Conservation (phyloP, 768 basidiomycete species). For the Coprinopsis cinerea region DNA sequence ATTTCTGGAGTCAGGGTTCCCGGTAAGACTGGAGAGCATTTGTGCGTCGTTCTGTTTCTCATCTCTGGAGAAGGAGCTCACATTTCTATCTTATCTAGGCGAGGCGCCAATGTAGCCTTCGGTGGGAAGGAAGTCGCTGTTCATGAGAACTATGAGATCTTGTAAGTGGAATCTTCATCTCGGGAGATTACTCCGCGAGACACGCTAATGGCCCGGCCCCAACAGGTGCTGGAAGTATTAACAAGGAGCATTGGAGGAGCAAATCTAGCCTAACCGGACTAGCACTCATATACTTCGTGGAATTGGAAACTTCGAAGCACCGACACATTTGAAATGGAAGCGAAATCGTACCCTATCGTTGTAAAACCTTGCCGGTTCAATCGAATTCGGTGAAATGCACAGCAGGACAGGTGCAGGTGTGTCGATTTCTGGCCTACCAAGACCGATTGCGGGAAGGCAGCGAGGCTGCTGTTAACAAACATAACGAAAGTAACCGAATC, state of each 20-base stretch:
- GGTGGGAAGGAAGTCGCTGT: slow-evolving; percentile 38
- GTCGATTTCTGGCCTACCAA: no score
- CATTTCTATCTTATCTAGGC: slow-evolving; percentile 21
- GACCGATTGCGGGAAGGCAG: no score
- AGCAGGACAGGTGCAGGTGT: no score
- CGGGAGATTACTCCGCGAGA: neutral
- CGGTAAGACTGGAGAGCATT: slow-evolving; percentile 67
- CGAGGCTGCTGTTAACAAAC: no score
- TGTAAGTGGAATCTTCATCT: slow-evolving; percentile 30
- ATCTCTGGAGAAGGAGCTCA: neutral
- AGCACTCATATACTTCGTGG: neutral
- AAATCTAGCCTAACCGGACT: neutral
- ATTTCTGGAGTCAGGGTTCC: slow-evolving; percentile 56
- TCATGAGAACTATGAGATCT: slow-evolving; percentile 38
- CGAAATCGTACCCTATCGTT: no score
- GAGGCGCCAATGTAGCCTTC: slow-evolving; percentile 39
- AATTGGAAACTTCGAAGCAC: no score
- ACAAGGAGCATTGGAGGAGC: no score
- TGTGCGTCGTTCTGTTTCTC: slow-evolving; percentile 36
- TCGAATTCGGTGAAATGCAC: no score
- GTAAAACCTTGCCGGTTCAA: no score
- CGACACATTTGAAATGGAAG: no score
- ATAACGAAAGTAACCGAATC: no score
- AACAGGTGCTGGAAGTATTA: slow-evolving; percentile 33
- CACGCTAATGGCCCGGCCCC: neutral